Evolutionary conservation across 306 rosid genomes (phyloP).

Genomic region (Cucumis melo): DNA sequence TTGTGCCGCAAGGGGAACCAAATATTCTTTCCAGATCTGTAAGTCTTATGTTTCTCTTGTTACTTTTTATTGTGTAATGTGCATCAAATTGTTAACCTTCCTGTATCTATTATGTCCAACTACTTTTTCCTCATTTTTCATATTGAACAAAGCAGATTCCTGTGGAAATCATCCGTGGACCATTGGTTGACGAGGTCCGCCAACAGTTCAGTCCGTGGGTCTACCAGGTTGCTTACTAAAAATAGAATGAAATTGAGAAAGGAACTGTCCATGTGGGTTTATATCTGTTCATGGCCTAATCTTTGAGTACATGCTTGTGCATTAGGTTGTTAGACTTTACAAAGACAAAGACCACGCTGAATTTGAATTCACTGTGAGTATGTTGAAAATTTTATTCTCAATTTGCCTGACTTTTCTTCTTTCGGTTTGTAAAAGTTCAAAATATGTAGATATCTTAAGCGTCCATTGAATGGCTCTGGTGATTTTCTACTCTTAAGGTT

Average conservation of each 20-base stretch:
- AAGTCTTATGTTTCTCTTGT: conserved; percentile 16
- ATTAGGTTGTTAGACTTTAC: conserved; percentile 67
- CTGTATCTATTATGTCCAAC: background rate
- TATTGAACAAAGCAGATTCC: conserved; percentile 30
- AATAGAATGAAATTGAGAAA: background rate
- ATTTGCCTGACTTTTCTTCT: background rate
- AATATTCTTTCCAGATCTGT: conserved; percentile 68
- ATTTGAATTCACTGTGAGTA: conserved; percentile 77
- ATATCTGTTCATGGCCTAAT: background rate
- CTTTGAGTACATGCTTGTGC: conserved; percentile 4
- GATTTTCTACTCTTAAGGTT: conserved; percentile 37
- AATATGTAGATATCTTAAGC: background rate
- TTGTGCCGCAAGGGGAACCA: conserved; percentile 62
- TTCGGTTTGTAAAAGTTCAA: background rate
- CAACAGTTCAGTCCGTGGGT: conserved; percentile 74
- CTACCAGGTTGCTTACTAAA: conserved; percentile 41
- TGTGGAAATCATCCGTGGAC: conserved; percentile 45
- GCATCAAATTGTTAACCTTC: background rate
- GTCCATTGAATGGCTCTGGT: conserved; percentile 13
- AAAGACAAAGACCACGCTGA: conserved; percentile 82
- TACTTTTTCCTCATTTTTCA: background rate
- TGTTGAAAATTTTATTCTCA: background rate
- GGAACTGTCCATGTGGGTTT: background rate
- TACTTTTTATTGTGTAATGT: background rate
- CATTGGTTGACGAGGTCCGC: conserved; percentile 58